These are phyloP conservation scores for Ogataea paraovalis DNA, from an alignment of 805 yeast genomes.

Conservation along the genomic window DNA sequence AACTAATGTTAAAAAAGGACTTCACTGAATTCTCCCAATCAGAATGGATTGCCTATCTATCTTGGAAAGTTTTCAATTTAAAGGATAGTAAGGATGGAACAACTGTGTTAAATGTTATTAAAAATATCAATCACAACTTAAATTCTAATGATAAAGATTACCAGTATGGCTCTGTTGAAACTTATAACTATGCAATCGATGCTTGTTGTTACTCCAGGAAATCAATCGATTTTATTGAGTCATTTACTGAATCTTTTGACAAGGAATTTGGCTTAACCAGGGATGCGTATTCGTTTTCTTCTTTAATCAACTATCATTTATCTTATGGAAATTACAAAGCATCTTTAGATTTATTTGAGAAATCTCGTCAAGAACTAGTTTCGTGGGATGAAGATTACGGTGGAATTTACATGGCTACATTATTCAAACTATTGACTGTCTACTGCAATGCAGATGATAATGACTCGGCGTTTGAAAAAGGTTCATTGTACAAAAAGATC, in stretches of 20 bases:
- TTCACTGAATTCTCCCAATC: slow-evolving; percentile 13
- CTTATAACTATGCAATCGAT: slow-evolving; percentile 25
- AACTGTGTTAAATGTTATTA: slow-evolving; percentile 34
- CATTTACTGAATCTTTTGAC: slow-evolving; percentile 28
- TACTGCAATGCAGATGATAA: slow-evolving; percentile 19
- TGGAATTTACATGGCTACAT: slow-evolving; percentile 24
- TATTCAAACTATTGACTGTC: slow-evolving; percentile 24
- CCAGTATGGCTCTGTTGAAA: slow-evolving; percentile 18
- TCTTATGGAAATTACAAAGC: slow-evolving; percentile 29
- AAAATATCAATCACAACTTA: slow-evolving; percentile 13
- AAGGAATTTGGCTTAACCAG: slow-evolving; percentile 28
- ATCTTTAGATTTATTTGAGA: slow-evolving; percentile 34
- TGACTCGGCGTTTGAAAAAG: slow-evolving; percentile 14
- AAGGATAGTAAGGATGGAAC: slow-evolving; percentile 11
- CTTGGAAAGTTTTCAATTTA: slow-evolving; percentile 16
- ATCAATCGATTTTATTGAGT: slow-evolving; percentile 22
- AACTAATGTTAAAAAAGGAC: slow-evolving; percentile 8
- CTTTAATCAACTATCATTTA: slow-evolving; percentile 34
- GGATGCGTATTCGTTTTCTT: slow-evolving; percentile 35
- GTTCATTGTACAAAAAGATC: slow-evolving; percentile 38
- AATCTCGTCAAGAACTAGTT: slow-evolving; percentile 35
- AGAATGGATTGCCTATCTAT: slow-evolving; percentile 27
- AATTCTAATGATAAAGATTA: slow-evolving; percentile 13
- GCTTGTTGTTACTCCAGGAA: slow-evolving; percentile 28
- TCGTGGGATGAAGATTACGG: slow-evolving; percentile 40